Base-by-base conservation (phyloP, 108 stramenopile species). In the Cyclostephanos invisitatus region DNA sequence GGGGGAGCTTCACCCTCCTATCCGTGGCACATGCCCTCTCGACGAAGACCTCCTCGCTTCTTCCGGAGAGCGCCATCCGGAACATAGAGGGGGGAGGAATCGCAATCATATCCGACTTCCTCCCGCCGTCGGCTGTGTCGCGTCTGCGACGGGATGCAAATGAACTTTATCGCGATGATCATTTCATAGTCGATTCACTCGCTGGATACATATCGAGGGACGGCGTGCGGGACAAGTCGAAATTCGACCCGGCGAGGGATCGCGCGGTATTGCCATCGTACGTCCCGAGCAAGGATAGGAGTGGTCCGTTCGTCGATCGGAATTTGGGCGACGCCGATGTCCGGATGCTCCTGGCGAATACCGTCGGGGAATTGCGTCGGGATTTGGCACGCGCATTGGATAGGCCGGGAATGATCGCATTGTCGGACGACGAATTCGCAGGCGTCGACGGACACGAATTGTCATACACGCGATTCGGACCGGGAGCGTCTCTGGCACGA, bases 191-290 rank as follows among this genome's bases (percentile, higher is more conserved):
- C 15, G 87, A 89, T 58, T 85, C 87, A 15, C 49, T 89, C 10
- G 85, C 87, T 2, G 70, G 72, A 8, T 89, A 89, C 38, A 85
- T 84, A 0, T 18, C 24, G 18, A 49, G 20, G 2, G 59, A 15
- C 10, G 50, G 28, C 22, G 57, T 71, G 8, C 28, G 54, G 44
- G 63, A 72, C 12, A 74, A 68, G 18, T 77, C 72, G 4, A 81
- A 74, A 60, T 89, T 89, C 59, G 87, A 89, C 72, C 77, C 84
- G 5, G 37, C 85, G 25, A 86, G 83, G 63, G 85, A 89, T 72
- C 70, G 87, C 9, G 75, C 85, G 35, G 87, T 89, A 6, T 50
- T 86, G 37, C 77, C 73, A 57, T 68, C 68, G 3, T 75, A 70
- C 47, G 48, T 85, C 11, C 66, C 60, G 0, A 76, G 77, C 60